Evolutionary conservation across 805 yeast genomes (phyloP), one percentile per base, ranked within the genome.

Genomic region (Cyberlindnera maritima): DNA sequence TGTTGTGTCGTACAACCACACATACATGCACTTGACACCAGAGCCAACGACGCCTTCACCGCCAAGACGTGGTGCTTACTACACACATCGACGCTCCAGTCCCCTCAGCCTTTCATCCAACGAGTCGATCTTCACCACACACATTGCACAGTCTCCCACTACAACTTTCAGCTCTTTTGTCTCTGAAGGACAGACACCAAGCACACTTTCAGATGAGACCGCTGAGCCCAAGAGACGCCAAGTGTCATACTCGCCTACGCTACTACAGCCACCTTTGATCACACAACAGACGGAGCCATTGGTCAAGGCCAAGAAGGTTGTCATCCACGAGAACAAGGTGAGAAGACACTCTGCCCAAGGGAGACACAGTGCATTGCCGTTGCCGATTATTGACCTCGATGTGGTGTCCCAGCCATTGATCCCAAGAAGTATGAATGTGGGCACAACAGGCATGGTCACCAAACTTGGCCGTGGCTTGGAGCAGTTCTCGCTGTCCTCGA

Each of bases 331-430:
- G 4, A 32, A 10, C 3, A 6, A 11, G 7, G 14, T 14, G 5
- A 28, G 31, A 28, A 6, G 31, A 6, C 31, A 28, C 31, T 28
- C n/a, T 12, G 31, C 31, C 4, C 31, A 28, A 13, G n/a, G 39
- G 11, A 20, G 28, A 20, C 28, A 21, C 28, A 21, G 28, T 21
- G 39, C 28, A 20, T 6, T 36, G 28, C 42, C 46, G 12, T 13
- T 20, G 2, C 56, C 57, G 10, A n/a, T 47, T 1, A 57, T 55
- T 28, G 58, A 57, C 25, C 33, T 58, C 13, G 54, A 53, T 35
- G 46, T 45, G 21, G 53, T 46, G 18, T 36, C 49, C 2, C 34
- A 28, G 35, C 56, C 56, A 17, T 42, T 52, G 5, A 28, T 35
- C 21, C 57, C 58, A 23, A 38, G 26, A 19, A 33, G 8, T 5